Conservation (phyloP, 805 yeast genomes). For the Saccharomycopsis sp. region DNA sequence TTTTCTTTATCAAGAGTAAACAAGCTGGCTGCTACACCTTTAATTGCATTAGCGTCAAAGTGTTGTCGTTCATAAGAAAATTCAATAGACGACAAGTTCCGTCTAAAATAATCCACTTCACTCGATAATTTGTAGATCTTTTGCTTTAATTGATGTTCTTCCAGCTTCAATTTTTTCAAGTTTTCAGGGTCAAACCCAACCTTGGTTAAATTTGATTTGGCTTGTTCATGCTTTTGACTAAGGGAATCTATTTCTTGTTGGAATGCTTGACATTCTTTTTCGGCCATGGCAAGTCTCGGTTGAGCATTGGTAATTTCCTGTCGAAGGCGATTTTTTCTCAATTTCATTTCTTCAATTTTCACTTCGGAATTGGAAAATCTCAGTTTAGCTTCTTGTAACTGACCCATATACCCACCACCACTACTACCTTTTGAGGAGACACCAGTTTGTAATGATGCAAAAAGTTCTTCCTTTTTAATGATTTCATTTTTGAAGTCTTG, state of each 20-base stretch:
- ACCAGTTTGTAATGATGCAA: conserved; percentile 80
- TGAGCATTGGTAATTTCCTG: conserved; percentile 44
- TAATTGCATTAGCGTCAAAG: conserved; percentile 57
- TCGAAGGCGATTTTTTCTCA: conserved; percentile 51
- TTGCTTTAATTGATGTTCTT: conserved; percentile 38
- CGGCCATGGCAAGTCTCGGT: conserved; percentile 47
- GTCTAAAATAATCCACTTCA: conserved; percentile 47
- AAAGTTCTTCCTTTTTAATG: conserved; percentile 63
- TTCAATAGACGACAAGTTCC: conserved; percentile 67
- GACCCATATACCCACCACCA: conserved; percentile 72
- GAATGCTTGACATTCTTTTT: conserved; percentile 37
- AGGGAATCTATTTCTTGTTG: conserved; percentile 39
- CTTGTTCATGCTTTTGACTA: conserved; percentile 30
- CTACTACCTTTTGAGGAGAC: conserved; percentile 76
- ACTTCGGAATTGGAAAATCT: conserved; percentile 48
- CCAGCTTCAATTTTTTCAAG: conserved; percentile 37
- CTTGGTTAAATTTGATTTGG: conserved; percentile 38
- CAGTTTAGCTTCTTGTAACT: conserved; percentile 56
- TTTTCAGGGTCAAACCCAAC: conserved; percentile 52
- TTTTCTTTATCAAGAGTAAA: conserved; percentile 56
- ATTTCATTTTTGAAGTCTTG: conserved; percentile 39
- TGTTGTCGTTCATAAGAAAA: conserved; percentile 57
- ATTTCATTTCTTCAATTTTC: conserved; percentile 47
- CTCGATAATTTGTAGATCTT: conserved; percentile 38
- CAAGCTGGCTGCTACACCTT: conserved; percentile 86